Evolutionary conservation across 2,329 filamentous ascomycete genomes (phyloP).

Genomic region (Ceratocystis cubensis): DNA sequence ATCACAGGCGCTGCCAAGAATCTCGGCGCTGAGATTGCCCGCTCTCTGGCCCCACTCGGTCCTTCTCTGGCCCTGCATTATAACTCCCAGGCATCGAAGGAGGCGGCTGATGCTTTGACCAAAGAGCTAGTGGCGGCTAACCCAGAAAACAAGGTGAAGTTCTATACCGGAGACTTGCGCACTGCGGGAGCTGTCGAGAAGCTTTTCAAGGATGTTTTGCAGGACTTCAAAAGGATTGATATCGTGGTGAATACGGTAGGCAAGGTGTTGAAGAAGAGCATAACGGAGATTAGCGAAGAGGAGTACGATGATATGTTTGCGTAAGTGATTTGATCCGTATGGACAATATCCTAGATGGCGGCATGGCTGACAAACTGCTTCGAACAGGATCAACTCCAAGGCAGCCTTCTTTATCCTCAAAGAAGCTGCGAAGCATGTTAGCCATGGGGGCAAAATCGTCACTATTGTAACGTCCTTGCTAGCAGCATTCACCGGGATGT

Average conservation of each 20-base stretch:
- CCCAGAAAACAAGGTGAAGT: conserved; percentile 28
- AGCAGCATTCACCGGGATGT: conserved; percentile 35
- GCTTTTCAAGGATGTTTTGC: conserved; percentile 31
- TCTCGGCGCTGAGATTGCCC: conserved; percentile 47
- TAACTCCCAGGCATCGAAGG: conserved; percentile 31
- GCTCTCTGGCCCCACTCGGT: conserved; percentile 43
- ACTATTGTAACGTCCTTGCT: conserved; percentile 35
- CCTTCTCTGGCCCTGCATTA: conserved; percentile 50
- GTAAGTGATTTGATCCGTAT: conserved; percentile 25
- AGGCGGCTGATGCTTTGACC: conserved; percentile 29
- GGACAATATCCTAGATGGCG: neutral
- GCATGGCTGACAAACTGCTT: neutral
- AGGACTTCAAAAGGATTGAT: conserved; percentile 35
- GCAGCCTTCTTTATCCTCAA: conserved; percentile 35
- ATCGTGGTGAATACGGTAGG: conserved; percentile 40
- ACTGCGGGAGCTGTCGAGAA: conserved; percentile 30
- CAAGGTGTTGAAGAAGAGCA: conserved; percentile 37
- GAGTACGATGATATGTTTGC: conserved; percentile 39
- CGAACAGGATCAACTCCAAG: conserved; percentile 34
- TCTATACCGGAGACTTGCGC: conserved; percentile 35
- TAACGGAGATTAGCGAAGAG: conserved; percentile 32
- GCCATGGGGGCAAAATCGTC: conserved; percentile 36
- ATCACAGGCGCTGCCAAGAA: conserved; percentile 46
- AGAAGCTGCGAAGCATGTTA: conserved; percentile 32
- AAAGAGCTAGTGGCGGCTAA: conserved; percentile 28